Base-by-base conservation (phyloP, 148 eudicot species). In the Camellia lanceoleosa region DNA sequence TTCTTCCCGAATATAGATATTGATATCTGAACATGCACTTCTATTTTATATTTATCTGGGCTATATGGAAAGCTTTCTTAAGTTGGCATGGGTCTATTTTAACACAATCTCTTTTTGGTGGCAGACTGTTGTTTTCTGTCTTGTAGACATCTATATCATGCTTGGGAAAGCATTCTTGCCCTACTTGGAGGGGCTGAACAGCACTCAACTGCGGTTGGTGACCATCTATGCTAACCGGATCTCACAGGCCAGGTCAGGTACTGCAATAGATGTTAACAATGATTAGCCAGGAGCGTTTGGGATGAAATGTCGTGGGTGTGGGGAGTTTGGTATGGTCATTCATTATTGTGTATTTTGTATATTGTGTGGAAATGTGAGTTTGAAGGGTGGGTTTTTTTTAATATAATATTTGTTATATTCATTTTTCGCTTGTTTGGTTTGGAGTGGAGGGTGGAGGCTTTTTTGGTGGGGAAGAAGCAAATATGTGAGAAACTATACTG, bases 81-180 rank as follows among this genome's bases (percentile, higher is more conserved):
- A 77, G 62, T 38, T 77, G 68, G 49, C 42, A 19, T 3, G 0
- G 41, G 1, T 67, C 30, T 49, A 5, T 13, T 38, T 54, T 76
- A 30, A 58, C 67, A 38, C 44, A 74, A 42, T 81, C 52, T 68
- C 13, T 68, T 20, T 20, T 65, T 68, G 64, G 5, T 81, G 54
- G 89, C 98, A 96, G 99, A 96, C 98, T 51, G 99, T 96, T 56
- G 99, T 96, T 62, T 96, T 96, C 81, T 96, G 99, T 85, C 92
- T 96, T 18, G 99, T 93, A 83, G 99, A 96, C 91, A 93, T 93
- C 71, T 96, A 96, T 62, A 96, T 96, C 68, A 89, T 93, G 89
- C 92, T 96, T 13, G 99, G 99, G 79, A 96, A 92, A 87, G 87
- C 89, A 74, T 96, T 96, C 79, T 84, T 96, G 91, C 99, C 99